phyloP scores from a whole-genome alignment of 179 eudicot genomes.

The Silene coronaria region DNA sequence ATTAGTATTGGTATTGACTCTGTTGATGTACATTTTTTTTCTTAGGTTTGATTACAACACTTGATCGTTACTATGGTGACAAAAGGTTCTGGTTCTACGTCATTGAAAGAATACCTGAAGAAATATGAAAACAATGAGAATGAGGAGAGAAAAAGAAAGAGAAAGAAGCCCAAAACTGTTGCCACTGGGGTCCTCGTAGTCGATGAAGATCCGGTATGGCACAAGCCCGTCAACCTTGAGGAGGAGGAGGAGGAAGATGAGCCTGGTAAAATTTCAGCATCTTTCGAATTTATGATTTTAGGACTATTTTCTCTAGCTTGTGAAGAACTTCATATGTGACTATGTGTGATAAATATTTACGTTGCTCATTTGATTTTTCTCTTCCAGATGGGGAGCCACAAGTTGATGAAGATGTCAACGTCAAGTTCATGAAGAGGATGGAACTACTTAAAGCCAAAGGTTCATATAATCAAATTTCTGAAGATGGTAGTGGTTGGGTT shows the following conservation, averaged over 20 bases:
- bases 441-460: conserved; percentile 49
- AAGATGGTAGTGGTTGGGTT: conserved; percentile 98
- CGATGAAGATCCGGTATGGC: conserved; percentile 93
- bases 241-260: conserved; percentile 80
- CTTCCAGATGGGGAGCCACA: conserved; percentile 64
- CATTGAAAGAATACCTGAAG: conserved; percentile 75
- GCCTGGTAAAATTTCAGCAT: conserved; percentile 38
- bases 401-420: conserved; percentile 79
- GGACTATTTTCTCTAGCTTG: background rate
- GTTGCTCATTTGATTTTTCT: background rate
- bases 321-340: background rate
- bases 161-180: conserved; percentile 38
- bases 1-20: no score
- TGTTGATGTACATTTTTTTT: background rate
- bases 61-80: background rate
- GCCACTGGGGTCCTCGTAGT: conserved; percentile 59
- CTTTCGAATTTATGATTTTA: background rate
- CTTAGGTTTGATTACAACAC: background rate
- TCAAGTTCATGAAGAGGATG: conserved; percentile 73
- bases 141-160: conserved; percentile 60
- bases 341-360: background rate
- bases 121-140: conserved; percentile 50
- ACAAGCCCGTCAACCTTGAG: conserved; percentile 55
- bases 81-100: conserved; percentile 35
- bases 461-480: conserved; percentile 63